These are phyloP conservation scores for Fraxinus floribunda DNA, from an alignment of 305 asterid genomes.

Conservation along the genomic window DNA sequence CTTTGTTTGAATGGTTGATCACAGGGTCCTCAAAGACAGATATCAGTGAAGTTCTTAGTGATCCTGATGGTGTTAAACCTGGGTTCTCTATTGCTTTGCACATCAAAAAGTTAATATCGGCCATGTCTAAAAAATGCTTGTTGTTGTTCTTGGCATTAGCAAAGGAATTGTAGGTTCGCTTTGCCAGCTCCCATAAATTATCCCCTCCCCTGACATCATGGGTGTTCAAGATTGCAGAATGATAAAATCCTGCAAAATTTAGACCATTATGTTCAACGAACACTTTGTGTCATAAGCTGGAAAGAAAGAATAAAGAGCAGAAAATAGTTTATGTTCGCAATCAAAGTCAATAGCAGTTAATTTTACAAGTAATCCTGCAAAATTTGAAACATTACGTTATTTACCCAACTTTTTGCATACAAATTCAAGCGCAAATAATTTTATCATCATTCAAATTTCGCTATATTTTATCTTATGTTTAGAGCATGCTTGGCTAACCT, in stretches of 20 bases:
- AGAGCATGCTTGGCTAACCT: background rate
- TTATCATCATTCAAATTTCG: background rate
- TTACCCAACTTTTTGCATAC: background rate
- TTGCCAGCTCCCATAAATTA: slow-evolving; percentile 66
- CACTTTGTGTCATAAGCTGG: background rate
- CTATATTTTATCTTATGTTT: background rate
- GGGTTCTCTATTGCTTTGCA: slow-evolving; percentile 92
- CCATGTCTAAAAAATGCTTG: slow-evolving; percentile 81
- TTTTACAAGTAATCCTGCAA: background rate
- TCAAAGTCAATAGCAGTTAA: background rate
- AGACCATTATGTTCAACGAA: slow-evolving; percentile 5
- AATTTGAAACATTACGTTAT: background rate
- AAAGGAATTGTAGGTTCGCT: slow-evolving; percentile 52
- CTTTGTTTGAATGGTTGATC: slow-evolving; percentile 32
- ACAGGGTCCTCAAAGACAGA: slow-evolving; percentile 75
- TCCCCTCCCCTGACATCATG: slow-evolving; percentile 68
- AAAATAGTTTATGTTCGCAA: background rate
- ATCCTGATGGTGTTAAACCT: slow-evolving; percentile 65
- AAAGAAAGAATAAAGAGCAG: background rate
- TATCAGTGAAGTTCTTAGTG: slow-evolving; percentile 70
- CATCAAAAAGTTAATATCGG: slow-evolving; percentile 84
- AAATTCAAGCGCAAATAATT: background rate
- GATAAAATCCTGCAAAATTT: slow-evolving; percentile 67
- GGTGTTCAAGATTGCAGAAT: slow-evolving; percentile 76
- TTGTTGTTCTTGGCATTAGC: slow-evolving; percentile 53